Base-by-base conservation (phyloP, 768 basidiomycete genomes). In the Sarcodon sp. region DNA sequence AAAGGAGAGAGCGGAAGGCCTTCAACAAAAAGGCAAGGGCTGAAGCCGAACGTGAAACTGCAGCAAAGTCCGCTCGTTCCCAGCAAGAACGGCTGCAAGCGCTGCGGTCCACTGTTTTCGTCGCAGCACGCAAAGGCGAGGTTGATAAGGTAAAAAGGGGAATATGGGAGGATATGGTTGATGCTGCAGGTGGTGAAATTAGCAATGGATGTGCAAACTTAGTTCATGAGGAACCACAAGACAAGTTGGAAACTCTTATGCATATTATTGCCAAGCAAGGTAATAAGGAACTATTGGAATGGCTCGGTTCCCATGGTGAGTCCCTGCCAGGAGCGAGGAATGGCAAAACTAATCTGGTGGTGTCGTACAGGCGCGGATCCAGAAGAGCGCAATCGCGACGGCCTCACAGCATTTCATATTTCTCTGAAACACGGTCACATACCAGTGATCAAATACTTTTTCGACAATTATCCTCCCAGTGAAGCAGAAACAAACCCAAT, bases 291-390 rank as follows among this genome's bases (percentile, higher is more conserved):
- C 62, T 88, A 47, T 69, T 83, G 7, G 61, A 74, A 54, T 87
- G 84, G 83, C 72, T 88, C 10, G 74, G 80, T 62, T 68, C 73
- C 4, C 84, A 87, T 59, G 76, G 86, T 86, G 55, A 55, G 77
- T 63, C 45, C 47, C 36, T 43, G 21, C 21, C 21, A 3, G 21
- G 21, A 27, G 21, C 21, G 21, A 27, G 21, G 21, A 27, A 27
- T 27, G 21, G 21, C 4, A 27, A 27, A 27, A 27, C 21, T 27
- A 4, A 27, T 27, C 21, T 27, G 21, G 21, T 27, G 21, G 21
- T 27, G 21, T 27, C 21, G 21, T 27, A 4, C 51, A 87, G 86
- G 77, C 64, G 83, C 82, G 44, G 81, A 86, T 52, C 68, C 75
- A 15, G 84, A 86, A 51, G 86, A 87, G 58, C 72, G 75, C 46